These are phyloP conservation scores for Collybia sordida DNA, from an alignment of 768 basidiomycete genomes.

Conservation along the genomic window DNA sequence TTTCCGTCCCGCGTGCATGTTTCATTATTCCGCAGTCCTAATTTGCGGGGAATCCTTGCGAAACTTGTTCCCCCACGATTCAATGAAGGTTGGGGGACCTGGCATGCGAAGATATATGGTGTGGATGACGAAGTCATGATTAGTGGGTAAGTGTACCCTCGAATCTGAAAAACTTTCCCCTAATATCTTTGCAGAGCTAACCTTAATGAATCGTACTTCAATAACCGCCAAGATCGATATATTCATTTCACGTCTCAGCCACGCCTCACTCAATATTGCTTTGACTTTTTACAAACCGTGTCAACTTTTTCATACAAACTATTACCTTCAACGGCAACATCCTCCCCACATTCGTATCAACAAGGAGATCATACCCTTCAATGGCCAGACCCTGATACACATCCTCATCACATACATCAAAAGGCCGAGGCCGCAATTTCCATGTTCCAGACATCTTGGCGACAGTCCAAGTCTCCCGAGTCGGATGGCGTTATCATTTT, in stretches of 20 bases:
- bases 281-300: conserved; percentile 68
- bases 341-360: conserved; percentile 24
- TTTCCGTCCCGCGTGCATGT: conserved; percentile 75
- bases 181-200: conserved; percentile 67
- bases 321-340: conserved; percentile 20
- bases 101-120: conserved; percentile 97
- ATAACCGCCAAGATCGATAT: conserved; percentile 94
- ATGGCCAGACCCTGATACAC: conserved; percentile 66
- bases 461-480: conserved; percentile 19
- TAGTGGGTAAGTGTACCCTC: conserved; percentile 66
- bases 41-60: conserved; percentile 71
- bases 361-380: conserved; percentile 49
- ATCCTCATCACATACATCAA: conserved; percentile 69
- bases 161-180: neutral
- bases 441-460: conserved; percentile 54
- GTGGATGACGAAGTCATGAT: conserved; percentile 91
- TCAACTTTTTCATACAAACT: conserved; percentile 72
- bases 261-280: conserved; percentile 77
- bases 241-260: conserved; percentile 66
- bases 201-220: conserved; percentile 90
- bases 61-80: conserved; percentile 85
- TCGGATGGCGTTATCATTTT: conserved; percentile 52
- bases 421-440: conserved; percentile 57
- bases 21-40: conserved; percentile 86
- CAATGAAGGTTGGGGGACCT: conserved; percentile 98